Evolutionary conservation across 257 asterid genomes (phyloP).

Genomic region (Salvia hispanica): DNA sequence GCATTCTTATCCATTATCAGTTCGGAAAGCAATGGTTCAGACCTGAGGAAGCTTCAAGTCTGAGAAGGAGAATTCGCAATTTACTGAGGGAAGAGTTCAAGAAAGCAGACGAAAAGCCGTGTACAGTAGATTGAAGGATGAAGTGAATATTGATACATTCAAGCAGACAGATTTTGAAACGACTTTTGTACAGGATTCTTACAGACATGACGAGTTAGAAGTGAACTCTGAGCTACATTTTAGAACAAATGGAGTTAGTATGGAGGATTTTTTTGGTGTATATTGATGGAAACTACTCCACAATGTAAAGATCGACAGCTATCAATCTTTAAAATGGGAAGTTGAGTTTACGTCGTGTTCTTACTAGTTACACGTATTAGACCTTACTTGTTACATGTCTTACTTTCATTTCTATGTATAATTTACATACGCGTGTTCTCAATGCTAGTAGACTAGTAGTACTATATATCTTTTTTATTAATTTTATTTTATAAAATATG

Average conservation of each 20-base stretch:
- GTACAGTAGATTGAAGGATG: conserved; percentile 28
- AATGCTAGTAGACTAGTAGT: too few species aligned
- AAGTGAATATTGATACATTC: conserved; percentile 20
- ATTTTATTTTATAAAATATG: too few species aligned
- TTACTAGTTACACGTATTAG: too few species aligned
- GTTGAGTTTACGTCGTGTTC: background rate
- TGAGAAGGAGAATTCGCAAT: conserved; percentile 54
- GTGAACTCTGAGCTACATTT: conserved; percentile 2
- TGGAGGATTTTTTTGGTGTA: conserved; percentile 14
- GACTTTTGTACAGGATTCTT: conserved; percentile 29
- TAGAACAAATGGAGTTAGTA: conserved; percentile 1
- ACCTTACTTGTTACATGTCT: too few species aligned
- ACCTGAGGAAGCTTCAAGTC: conserved; percentile 73
- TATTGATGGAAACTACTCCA: conserved; percentile 8
- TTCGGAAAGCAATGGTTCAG: conserved; percentile 82
- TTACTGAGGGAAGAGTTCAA: conserved; percentile 57
- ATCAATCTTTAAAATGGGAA: background rate
- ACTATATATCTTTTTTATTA: background rate
- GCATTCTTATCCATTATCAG: conserved; percentile 43
- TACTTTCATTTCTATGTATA: too few species aligned
- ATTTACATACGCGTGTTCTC: too few species aligned
- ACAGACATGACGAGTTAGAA: background rate
- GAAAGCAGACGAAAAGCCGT: conserved; percentile 35
- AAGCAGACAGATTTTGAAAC: conserved; percentile 21
- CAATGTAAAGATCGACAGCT: conserved; percentile 17